A percentile compares a stretch with the other conserved stretches of the same genome.
phyloP scores from a whole-genome alignment of 2,329 filamentous ascomycete genomes.

The Hypoxylon sp. region DNA sequence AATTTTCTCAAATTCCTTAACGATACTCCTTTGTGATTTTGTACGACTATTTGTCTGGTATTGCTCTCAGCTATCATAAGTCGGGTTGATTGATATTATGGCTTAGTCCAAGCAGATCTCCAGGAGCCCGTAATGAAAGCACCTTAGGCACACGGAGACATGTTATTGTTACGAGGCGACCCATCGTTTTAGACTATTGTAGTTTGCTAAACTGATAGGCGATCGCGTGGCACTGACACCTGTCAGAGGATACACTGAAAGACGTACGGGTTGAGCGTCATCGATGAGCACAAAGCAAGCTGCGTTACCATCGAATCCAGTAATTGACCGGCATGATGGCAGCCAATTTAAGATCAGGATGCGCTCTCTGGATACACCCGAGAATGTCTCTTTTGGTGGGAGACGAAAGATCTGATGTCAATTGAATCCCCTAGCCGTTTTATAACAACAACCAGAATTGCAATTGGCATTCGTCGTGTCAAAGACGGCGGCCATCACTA shows the following conservation, averaged over 20 bases:
- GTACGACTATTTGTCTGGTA: neutral
- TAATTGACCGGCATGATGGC: neutral
- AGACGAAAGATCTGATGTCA: neutral
- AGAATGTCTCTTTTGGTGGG: neutral
- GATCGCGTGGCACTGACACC: neutral
- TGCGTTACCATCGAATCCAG: neutral
- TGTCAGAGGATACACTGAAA: neutral
- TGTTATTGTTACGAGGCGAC: neutral
- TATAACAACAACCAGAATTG: neutral
- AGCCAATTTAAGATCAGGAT: neutral
- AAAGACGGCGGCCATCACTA: neutral
- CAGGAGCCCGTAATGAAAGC: neutral
- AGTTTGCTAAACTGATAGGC: neutral
- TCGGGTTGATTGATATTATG: neutral
- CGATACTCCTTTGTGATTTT: neutral
- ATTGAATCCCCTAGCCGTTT: neutral
- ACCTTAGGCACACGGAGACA: neutral
- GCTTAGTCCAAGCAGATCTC: neutral
- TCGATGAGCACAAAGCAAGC: neutral
- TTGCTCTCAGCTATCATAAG: neutral
- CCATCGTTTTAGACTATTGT: neutral
- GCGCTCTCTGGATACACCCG: neutral
- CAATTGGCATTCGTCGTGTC: neutral
- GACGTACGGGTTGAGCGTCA: neutral
- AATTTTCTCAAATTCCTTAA: neutral